Conservation (phyloP, 345 rosid species). For the Syzygium grande region DNA sequence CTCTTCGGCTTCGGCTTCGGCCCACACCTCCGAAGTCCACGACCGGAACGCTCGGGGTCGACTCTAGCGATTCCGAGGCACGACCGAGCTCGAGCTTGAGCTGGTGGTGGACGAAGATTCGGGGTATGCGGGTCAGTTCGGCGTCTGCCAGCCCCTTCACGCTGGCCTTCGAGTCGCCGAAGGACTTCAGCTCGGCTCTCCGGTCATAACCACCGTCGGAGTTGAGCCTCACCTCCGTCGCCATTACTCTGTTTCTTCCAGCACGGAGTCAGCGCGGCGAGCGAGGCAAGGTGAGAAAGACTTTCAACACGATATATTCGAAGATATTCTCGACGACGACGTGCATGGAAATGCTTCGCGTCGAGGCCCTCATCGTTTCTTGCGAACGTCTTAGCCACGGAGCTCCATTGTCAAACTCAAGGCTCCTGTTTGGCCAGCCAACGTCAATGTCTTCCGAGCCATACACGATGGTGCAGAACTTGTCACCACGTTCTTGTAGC, state of each 20-base stretch:
- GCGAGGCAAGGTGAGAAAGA: background rate
- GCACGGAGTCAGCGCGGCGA: background rate
- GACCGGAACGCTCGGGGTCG: constrained; percentile 12
- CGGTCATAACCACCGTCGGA: background rate
- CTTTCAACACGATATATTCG: no score
- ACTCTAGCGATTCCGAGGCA: background rate
- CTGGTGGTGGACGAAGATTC: background rate
- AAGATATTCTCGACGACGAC: background rate
- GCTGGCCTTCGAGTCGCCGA: background rate
- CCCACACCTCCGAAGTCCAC: constrained; percentile 20
- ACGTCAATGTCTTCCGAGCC: no score
- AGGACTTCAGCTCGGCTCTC: background rate
- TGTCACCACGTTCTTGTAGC: no score
- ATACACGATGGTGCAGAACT: no score
- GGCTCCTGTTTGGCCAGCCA: no score
- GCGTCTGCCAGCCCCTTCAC: background rate
- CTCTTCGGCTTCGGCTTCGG: background rate
- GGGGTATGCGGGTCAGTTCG: background rate
- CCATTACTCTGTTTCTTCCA: background rate
- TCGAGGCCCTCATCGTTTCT: background rate
- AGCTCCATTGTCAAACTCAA: background rate
- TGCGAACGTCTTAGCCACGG: fast-evolving
- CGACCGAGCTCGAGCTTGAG: background rate
- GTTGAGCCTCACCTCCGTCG: background rate
- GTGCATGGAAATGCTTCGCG: background rate